Evolutionary conservation across 1,284 basidiomycete genomes (phyloP).

Genomic region (Pseudozyma sp.): DNA sequence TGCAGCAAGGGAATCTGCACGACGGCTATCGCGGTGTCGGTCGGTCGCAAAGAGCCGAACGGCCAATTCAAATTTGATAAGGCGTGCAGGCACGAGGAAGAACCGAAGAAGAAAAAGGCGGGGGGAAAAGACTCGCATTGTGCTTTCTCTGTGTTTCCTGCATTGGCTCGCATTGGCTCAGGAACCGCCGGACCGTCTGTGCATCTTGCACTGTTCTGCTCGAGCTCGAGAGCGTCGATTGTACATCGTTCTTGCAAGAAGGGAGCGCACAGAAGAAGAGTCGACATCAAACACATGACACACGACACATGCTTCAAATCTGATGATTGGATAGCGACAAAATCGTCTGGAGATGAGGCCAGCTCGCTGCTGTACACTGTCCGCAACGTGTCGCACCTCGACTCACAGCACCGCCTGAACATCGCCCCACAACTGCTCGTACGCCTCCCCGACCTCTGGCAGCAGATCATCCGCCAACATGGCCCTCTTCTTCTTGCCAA

Average conservation of each 20-base stretch:
- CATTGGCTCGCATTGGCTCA: not conserved
- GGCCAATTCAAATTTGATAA: no score
- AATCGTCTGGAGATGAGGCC: no score
- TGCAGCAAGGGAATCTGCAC: not conserved
- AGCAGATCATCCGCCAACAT: constrained; percentile 90
- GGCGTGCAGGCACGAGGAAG: not conserved
- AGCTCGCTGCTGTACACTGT: no score
- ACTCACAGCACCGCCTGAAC: constrained; percentile 15
- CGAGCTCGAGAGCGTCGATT: no score
- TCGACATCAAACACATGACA: no score
- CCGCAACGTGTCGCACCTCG: not conserved
- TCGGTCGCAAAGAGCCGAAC: not conserved
- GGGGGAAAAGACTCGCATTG: not conserved
- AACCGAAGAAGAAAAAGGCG: not conserved
- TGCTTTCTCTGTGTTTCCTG: no score
- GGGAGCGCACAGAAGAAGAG: not conserved
- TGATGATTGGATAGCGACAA: no score
- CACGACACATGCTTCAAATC: no score
- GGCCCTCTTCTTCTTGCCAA: constrained; percentile 79
- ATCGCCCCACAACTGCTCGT: constrained; percentile 55
- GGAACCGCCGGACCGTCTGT: not conserved
- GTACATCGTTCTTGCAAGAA: no score
- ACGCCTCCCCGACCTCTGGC: constrained; percentile 68
- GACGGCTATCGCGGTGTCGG: constrained; percentile 5
- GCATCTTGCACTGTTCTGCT: no score